Percentiles rank a stretch among this genome's conserved stretches.
phyloP scores from a whole-genome alignment of 495 filamentous ascomycete genomes.

The Lophium mytilinum region DNA sequence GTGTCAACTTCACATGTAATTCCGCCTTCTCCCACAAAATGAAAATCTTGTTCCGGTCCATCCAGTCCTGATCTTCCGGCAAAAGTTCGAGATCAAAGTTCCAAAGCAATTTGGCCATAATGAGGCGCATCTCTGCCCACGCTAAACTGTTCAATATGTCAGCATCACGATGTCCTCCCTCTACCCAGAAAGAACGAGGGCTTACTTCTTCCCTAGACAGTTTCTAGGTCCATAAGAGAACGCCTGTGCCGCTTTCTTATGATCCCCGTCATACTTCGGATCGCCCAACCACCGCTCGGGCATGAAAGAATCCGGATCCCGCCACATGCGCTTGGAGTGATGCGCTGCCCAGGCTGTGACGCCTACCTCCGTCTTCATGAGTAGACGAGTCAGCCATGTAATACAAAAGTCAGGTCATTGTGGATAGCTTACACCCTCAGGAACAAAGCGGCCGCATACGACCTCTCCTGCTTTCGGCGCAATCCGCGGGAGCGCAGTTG shows the following conservation, averaged over 20 bases:
- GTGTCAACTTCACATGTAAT: not conserved
- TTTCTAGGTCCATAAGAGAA: constrained; percentile 52
- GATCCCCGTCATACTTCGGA: constrained; percentile 37
- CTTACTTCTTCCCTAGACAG: constrained; percentile 53
- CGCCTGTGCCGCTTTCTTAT: constrained; percentile 41
- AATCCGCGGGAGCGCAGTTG: constrained; percentile 40
- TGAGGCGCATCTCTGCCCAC: constrained; percentile 16
- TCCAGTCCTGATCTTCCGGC: not conserved
- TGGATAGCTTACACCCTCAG: constrained; percentile 27
- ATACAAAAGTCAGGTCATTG: not conserved
- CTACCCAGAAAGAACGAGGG: constrained; percentile 12
- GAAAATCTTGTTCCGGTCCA: not conserved
- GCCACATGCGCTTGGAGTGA: constrained; percentile 40
- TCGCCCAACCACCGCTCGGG: constrained; percentile 45
- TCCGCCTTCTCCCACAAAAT: not conserved
- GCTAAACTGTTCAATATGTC: constrained; percentile 4
- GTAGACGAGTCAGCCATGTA: no score
- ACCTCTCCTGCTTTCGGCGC: constrained; percentile 38
- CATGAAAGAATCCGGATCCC: constrained; percentile 38
- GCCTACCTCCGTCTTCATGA: constrained; percentile 23
- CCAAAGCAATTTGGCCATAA: constrained; percentile 11
- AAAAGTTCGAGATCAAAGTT: constrained; percentile 22
- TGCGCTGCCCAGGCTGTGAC: constrained; percentile 45
- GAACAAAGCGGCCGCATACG: constrained; percentile 35
- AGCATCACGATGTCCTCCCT: no score